phyloP scores from a whole-genome alignment of 257 asterid species.

The Capsicum chinense region DNA sequence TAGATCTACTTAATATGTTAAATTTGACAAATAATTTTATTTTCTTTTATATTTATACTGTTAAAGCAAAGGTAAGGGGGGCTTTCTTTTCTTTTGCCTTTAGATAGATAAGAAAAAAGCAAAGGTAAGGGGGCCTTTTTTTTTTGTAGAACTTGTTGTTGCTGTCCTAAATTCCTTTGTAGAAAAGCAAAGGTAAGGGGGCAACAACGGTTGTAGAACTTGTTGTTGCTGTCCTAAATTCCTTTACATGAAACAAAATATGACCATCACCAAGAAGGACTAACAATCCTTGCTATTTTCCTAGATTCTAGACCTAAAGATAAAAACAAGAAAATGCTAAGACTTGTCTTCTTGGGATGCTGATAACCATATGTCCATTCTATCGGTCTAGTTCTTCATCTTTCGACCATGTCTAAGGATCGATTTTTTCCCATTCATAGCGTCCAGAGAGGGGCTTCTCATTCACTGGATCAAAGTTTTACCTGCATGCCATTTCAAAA shows the following conservation, averaged over 20 bases:
- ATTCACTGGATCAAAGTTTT: slow-evolving; percentile 47
- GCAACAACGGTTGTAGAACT: slow-evolving; percentile 27
- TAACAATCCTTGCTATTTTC: slow-evolving; percentile 27
- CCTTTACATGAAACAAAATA: slow-evolving; percentile 37
- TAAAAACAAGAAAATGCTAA: slow-evolving; percentile 30
- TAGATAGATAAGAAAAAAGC: no score
- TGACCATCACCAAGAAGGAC: slow-evolving; percentile 36
- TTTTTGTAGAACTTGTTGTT: no score
- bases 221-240: slow-evolving; percentile 30
- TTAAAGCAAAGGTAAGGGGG: background rate
- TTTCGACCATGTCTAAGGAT: slow-evolving; percentile 20
- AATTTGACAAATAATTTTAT: background rate
- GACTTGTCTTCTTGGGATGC: slow-evolving; percentile 26
- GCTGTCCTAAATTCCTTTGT: no score
- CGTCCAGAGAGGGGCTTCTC: slow-evolving; percentile 47
- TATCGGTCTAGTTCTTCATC: slow-evolving; percentile 33
- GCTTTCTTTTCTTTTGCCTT: no score
- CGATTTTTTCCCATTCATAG: slow-evolving; percentile 41
- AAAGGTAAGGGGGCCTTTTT: no score
- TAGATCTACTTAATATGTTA: background rate
- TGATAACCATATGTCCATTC: slow-evolving; percentile 9
- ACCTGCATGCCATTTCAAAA: slow-evolving; percentile 36
- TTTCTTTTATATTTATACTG: background rate
- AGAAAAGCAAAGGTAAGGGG: no score
- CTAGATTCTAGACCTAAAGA: slow-evolving; percentile 28